These are phyloP conservation scores for Citrus mangshanensis DNA, from an alignment of 345 rosid genomes.

Conservation along the genomic window DNA sequence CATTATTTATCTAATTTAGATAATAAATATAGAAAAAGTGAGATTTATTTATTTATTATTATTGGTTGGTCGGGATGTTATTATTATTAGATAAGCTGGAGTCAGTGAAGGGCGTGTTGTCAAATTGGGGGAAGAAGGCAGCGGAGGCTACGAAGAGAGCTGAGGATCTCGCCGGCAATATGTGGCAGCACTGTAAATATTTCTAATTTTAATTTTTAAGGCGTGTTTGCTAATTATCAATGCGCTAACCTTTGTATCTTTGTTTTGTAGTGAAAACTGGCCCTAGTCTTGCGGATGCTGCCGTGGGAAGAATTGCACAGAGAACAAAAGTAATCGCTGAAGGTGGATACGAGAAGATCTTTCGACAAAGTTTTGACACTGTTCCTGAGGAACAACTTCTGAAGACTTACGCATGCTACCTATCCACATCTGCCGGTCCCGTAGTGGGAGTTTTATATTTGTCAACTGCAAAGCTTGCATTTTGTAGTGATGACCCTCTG, in stretches of 20 bases:
- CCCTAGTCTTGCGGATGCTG: slow-evolving; percentile 91
- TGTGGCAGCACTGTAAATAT: slow-evolving; percentile 81
- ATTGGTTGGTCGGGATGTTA: background rate
- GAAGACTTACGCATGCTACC: slow-evolving; percentile 81
- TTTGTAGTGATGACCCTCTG: slow-evolving; percentile 81
- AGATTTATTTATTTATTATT: too few relatives aligned
- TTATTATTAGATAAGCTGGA: slow-evolving; percentile 60
- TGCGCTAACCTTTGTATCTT: background rate
- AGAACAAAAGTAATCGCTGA: slow-evolving; percentile 89
- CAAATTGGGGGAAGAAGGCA: slow-evolving; percentile 90
- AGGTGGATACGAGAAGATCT: slow-evolving; percentile 93
- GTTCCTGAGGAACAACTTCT: slow-evolving; percentile 74
- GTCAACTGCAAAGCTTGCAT: slow-evolving; percentile 76
- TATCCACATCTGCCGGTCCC: slow-evolving; percentile 97
- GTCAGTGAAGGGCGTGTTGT: slow-evolving; percentile 72
- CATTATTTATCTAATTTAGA: too few relatives aligned
- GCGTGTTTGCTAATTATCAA: background rate
- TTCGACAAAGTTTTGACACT: slow-evolving; percentile 69
- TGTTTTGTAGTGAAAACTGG: slow-evolving; percentile 74
- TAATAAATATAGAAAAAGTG: too few relatives aligned
- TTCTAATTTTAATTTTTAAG: background rate
- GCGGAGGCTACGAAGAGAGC: slow-evolving; percentile 90
- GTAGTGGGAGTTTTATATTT: slow-evolving; percentile 85
- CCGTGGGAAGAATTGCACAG: slow-evolving; percentile 86
- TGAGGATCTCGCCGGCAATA: slow-evolving; percentile 86